phyloP scores from a whole-genome alignment of 306 rosid species.

The Ceratonia siliqua region DNA sequence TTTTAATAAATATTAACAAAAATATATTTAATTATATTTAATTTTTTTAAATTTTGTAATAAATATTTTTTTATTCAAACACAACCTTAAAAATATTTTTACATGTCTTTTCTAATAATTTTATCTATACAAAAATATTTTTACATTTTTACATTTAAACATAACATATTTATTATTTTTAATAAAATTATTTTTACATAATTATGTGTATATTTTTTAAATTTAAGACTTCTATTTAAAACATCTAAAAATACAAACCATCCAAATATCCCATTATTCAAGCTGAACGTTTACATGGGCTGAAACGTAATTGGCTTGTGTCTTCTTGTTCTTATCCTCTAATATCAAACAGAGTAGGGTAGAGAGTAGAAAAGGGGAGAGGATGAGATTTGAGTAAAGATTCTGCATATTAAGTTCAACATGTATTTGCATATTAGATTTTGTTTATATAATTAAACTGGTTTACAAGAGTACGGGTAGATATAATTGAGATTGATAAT shows the following conservation, averaged over 20 bases:
- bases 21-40: too few relatives aligned
- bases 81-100: too few relatives aligned
- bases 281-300: background rate
- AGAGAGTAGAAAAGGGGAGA: background rate
- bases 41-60: too few relatives aligned
- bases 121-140: too few relatives aligned
- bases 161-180: too few relatives aligned
- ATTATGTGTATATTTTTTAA: too few relatives aligned
- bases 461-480: background rate
- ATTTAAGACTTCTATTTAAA: too few relatives aligned
- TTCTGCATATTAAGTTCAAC: background rate
- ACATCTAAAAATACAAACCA: background rate
- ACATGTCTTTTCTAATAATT: too few relatives aligned
- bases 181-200: too few relatives aligned
- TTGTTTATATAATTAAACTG: conserved; percentile 6
- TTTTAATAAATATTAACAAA: too few relatives aligned
- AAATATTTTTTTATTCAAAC: too few relatives aligned
- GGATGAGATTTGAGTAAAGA: conserved; percentile 7
- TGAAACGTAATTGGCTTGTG: background rate
- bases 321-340: background rate
- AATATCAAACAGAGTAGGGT: background rate
- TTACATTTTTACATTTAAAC: too few relatives aligned
- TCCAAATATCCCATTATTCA: background rate
- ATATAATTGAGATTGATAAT: conserved; percentile 29
- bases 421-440: background rate